phyloP scores from a whole-genome alignment of 805 yeast genomes.

The Wickerhamomyces ciferrii region DNA sequence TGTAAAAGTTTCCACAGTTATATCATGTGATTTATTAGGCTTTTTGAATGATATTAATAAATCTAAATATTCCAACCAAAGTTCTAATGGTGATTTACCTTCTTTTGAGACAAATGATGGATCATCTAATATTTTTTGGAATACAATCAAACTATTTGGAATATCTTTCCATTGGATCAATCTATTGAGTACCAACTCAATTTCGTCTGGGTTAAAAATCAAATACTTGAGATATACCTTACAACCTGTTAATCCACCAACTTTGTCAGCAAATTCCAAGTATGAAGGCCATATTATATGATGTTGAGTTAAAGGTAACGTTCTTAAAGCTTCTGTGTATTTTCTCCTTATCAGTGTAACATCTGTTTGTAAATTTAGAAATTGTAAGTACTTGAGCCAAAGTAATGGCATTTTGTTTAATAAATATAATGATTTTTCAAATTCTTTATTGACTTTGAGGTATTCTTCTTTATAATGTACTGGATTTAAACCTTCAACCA shows the following conservation, averaged over 20 bases:
- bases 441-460: slow-evolving; percentile 33
- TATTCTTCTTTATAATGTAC: slow-evolving; percentile 26
- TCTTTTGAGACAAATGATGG: slow-evolving; percentile 28
- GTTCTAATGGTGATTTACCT: slow-evolving; percentile 39
- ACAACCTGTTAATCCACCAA: slow-evolving; percentile 32
- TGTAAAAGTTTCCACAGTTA: slow-evolving; percentile 30
- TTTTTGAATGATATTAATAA: slow-evolving; percentile 22
- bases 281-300: slow-evolving; percentile 50
- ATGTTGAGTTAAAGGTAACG: slow-evolving; percentile 49
- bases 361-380: slow-evolving; percentile 30
- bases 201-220: slow-evolving; percentile 21
- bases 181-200: slow-evolving; percentile 28
- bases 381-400: slow-evolving; percentile 48
- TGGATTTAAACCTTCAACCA: slow-evolving; percentile 24
- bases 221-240: slow-evolving; percentile 27
- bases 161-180: slow-evolving; percentile 27
- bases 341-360: slow-evolving; percentile 33
- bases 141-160: slow-evolving; percentile 24
- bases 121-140: slow-evolving; percentile 28
- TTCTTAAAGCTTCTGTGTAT: slow-evolving; percentile 45
- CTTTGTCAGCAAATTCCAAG: slow-evolving; percentile 37
- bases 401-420: slow-evolving; percentile 40
- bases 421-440: slow-evolving; percentile 39
- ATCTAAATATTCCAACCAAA: slow-evolving; percentile 43
- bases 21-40: slow-evolving; percentile 7